These are phyloP conservation scores for Apiospora arundinis DNA, from an alignment of 2,329 filamentous ascomycete species.

Conservation along the genomic window DNA sequence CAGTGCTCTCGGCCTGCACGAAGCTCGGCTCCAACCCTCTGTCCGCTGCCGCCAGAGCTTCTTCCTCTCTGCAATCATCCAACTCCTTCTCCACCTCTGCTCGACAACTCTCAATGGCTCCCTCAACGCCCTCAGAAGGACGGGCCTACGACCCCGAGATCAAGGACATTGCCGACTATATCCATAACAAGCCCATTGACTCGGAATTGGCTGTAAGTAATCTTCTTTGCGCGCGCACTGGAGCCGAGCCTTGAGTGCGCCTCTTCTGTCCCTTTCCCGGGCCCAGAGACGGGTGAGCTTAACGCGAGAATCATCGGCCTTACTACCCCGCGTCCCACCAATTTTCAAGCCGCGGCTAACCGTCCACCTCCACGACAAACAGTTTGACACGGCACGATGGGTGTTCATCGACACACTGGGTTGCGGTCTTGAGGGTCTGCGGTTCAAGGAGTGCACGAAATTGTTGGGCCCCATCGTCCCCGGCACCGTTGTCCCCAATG, in stretches of 20 bases:
- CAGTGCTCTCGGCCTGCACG: conserved; percentile 36
- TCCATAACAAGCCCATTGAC: conserved; percentile 88
- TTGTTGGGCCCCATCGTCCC: conserved; percentile 90
- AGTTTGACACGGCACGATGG: conserved; percentile 96
- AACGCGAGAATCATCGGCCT: not conserved
- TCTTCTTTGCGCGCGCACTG: not conserved
- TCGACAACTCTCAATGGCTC: conserved; percentile 54
- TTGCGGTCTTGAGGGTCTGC: conserved; percentile 93
- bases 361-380: conserved; percentile 27
- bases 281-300: not conserved
- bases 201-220: conserved; percentile 87
- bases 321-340: conserved; percentile 28
- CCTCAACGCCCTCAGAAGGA: conserved; percentile 55
- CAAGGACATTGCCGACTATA: conserved; percentile 92
- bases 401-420: conserved; percentile 97
- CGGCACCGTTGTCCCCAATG: conserved; percentile 90
- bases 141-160: conserved; percentile 89
- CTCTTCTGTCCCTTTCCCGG: not conserved
- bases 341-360: conserved; percentile 35
- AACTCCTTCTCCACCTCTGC: conserved; percentile 57
- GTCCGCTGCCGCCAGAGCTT: conserved; percentile 36
- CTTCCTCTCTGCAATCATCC: conserved; percentile 39
- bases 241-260: not conserved
- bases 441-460: conserved; percentile 96
- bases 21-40: conserved; percentile 35